Evolutionary conservation across 202 grass and related monocot genomes (phyloP).

Genomic region (Setaria italica): DNA sequence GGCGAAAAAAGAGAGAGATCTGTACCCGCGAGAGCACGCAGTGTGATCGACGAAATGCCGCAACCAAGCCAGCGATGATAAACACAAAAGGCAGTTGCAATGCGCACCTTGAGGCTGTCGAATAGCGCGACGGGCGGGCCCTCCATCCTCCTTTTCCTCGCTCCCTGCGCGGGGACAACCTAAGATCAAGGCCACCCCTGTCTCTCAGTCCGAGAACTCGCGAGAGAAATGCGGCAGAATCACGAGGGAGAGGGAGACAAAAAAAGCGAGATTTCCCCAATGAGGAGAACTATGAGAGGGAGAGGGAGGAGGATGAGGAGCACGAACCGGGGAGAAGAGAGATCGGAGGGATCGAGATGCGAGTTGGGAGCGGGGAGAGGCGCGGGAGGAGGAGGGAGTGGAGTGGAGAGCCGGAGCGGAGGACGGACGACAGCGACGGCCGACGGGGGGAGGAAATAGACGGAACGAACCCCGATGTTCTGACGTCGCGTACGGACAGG

Average conservation of each 20-base stretch:
- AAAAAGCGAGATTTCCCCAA: neutral
- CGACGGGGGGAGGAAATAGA: too few species aligned
- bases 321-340: neutral
- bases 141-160: slow-evolving; percentile 25
- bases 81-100: neutral
- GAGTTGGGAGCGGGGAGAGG: neutral
- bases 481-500: neutral
- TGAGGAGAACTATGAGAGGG: neutral
- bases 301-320: neutral
- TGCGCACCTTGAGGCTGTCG: slow-evolving; percentile 73
- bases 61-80: neutral
- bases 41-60: slow-evolving; percentile 56
- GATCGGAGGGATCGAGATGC: neutral
- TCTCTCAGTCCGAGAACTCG: neutral
- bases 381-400: neutral
- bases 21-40: neutral
- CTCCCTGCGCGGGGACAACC: neutral
- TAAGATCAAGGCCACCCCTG: neutral
- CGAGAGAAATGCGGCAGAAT: slow-evolving; percentile 20
- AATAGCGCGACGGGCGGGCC: slow-evolving; percentile 63
- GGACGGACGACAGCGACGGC: neutral
- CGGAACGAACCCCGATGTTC: neutral
- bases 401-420: neutral
- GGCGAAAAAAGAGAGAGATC: neutral
- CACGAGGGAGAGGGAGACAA: neutral